Base-by-base conservation (phyloP, 768 basidiomycete species). In the Rhodotorula sphaerocarpa region DNA sequence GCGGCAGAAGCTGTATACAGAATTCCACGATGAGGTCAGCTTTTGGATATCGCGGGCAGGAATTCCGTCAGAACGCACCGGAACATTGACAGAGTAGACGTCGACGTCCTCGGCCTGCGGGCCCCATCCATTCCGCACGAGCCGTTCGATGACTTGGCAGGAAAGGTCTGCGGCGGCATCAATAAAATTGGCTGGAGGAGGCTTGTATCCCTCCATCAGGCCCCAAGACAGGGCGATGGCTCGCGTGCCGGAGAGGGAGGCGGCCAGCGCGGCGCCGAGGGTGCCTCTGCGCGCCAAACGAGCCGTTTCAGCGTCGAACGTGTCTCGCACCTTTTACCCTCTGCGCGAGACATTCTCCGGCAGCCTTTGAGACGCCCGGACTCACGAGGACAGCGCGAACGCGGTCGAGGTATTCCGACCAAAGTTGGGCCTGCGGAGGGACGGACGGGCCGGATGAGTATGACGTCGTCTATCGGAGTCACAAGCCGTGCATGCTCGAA, bases 381-480 rank as follows among this genome's bases (percentile, higher is more conserved):
- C 55, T 23, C 21, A 64, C 62, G 74, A 75, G 5, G 76, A 76
- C 6, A 78, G 71, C 10, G 75, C 70, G 59, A 78, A 78, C 11
- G 76, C 76, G 0, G 75, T 73, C 0, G 74, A 75, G 1, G 75
- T 75, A 69, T 78, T 78, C 0, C 76, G 72, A 28, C 77, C 76
- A 46, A 57, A 60, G 36, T 63, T 66, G 14, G 62, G 63, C 0
- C 57, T 50, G 47, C 16, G 7, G n/a, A n/a, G n/a, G n/a, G n/a
- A n/a, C n/a, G n/a, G n/a, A n/a, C n/a, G n/a, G n/a, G n/a, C n/a
- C n/a, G n/a, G n/a, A n/a, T n/a, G n/a, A n/a, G n/a, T n/a, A n/a
- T n/a, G n/a, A n/a, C n/a, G n/a, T n/a, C n/a, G n/a, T n/a, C n/a
- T n/a, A n/a, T n/a, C n/a, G n/a, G n/a, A n/a, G n/a, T n/a, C n/a